Evolutionary conservation across 768 basidiomycete genomes (phyloP), one percentile per base, ranked within the genome.

Genomic region (Xerocomellus dryophilus): DNA sequence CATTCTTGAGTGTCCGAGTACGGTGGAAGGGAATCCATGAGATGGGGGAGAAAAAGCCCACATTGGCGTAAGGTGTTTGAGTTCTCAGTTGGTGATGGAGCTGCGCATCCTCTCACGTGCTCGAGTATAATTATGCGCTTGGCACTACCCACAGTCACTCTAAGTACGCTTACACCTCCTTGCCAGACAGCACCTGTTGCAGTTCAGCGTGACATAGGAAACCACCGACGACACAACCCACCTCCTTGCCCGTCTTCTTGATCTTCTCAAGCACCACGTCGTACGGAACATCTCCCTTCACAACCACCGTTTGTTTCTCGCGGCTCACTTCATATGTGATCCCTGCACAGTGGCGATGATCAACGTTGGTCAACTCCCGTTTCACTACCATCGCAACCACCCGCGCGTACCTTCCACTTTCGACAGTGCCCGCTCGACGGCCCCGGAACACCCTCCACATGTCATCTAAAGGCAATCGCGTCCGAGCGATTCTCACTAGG

Each of bases 231-330:
- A 50, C 29, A 11, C 14, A 7, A 58, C 74, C 21, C 48, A 90
- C 92, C 85, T 90, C 81, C 73, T 94, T 94, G 59, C 93, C 93
- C 10, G 93, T 96, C 81, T 93, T 95, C 79, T 83, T 82, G 66
- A 96, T 91, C 76, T 78, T 88, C 48, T 74, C 84, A 12, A 82
- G 71, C 43, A 93, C 74, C 3, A 76, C 76, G 0, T 91, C 88
- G 67, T 88, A 90, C 17, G 78, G 62, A 10, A 82, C 74, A 3
- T 73, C 69, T 11, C 82, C 83, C 10, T 68, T 83, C 44, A 95
- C 90, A 48, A 81, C 48, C 50, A 94, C 93, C 65, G 81, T 79
- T 67, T 94, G 90, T 36, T 73, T 82, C 27, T 81, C 83, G 34
- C 93, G 80, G 63, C 65, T 75, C 59, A 94, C 84, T 5, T 74